A percentile compares a stretch with the other conserved stretches of the same genome.
Evolutionary conservation across 2,329 filamentous ascomycete genomes (phyloP).

Genomic region (Paecilomyces fulvus): DNA sequence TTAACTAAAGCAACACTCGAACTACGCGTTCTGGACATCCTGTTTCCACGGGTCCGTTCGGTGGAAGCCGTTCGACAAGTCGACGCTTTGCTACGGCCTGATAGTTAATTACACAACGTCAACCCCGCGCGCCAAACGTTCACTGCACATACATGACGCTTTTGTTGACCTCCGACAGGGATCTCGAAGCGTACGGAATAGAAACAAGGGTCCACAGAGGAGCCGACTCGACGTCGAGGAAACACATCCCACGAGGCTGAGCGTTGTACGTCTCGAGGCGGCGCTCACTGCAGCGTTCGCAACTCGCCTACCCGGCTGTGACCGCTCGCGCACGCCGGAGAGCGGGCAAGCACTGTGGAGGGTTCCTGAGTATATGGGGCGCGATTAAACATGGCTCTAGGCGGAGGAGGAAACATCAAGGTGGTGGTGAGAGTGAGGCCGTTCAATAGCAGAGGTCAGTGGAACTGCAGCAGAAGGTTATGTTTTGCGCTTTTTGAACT

Average conservation of each 20-base stretch:
- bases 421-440: slow-evolving; percentile 95
- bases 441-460: slow-evolving; percentile 85
- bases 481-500: neutral
- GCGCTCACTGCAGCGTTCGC: slow-evolving; percentile 26
- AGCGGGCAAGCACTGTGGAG: slow-evolving; percentile 1
- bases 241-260: neutral
- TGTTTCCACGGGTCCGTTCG: neutral
- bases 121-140: slow-evolving; percentile 11
- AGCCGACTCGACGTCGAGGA: neutral
- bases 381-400: slow-evolving; percentile 51
- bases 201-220: slow-evolving; percentile 5
- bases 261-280: slow-evolving; percentile 13
- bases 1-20: neutral
- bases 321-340: slow-evolving; percentile 2
- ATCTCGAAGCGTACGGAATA: slow-evolving; percentile 10
- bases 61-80: slow-evolving; percentile 1
- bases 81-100: slow-evolving; percentile 3
- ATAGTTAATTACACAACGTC: slow-evolving; percentile 10
- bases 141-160: slow-evolving; percentile 25
- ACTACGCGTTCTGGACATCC: neutral
- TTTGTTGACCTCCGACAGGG: slow-evolving; percentile 22
- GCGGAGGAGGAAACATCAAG: slow-evolving; percentile 95
- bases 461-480: slow-evolving; percentile 4
- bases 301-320: slow-evolving; percentile 12
- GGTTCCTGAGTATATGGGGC: slow-evolving; percentile 25